Conservation (phyloP, 192 early-diverging fungal species). For the Hyaloraphidium curvatum region DNA sequence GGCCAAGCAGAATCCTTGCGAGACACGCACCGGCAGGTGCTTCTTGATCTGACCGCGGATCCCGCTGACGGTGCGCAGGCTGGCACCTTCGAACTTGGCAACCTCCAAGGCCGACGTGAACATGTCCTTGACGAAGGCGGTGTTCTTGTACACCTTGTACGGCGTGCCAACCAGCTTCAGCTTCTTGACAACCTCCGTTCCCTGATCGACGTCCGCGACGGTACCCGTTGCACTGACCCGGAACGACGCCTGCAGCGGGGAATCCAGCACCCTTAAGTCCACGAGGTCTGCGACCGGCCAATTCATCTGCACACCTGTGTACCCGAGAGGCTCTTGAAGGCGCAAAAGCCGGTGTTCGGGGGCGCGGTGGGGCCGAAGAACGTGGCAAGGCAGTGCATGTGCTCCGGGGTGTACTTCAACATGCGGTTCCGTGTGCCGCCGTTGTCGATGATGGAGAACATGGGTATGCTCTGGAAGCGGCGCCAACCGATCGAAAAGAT, state of each 20-base stretch:
- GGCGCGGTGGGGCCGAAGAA: constrained; percentile 85
- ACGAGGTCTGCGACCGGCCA: too few relatives aligned
- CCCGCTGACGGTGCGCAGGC: constrained; percentile 85
- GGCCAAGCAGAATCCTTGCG: not conserved
- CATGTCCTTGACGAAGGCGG: constrained; percentile 96
- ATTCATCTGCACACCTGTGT: constrained; percentile 18
- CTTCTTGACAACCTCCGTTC: constrained; percentile 95
- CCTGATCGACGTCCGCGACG: constrained; percentile 82
- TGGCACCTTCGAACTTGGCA: constrained; percentile 94
- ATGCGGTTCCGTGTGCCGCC: constrained; percentile 77
- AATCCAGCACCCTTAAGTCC: not conserved
- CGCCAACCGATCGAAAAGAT: constrained; percentile 97
- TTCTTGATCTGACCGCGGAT: constrained; percentile 98
- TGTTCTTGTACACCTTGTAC: constrained; percentile 90
- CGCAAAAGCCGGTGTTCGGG: constrained; percentile 95
- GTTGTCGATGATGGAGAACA: constrained; percentile 73
- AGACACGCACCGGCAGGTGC: constrained; percentile 31
- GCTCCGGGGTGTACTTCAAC: constrained; percentile 98
- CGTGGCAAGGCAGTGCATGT: constrained; percentile 97
- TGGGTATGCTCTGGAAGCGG: constrained; percentile 88
- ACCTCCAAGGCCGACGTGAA: constrained; percentile 91
- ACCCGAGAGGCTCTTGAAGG: constrained; percentile 54
- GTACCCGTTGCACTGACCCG: constrained; percentile 91
- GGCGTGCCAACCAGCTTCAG: constrained; percentile 91
- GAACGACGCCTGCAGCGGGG: constrained; percentile 32